A percentile compares a stretch with the other conserved stretches of the same genome.
These are phyloP conservation scores for Raddia guianensis DNA, from an alignment of 176 grass and related monocot species.

Conservation along the genomic window DNA sequence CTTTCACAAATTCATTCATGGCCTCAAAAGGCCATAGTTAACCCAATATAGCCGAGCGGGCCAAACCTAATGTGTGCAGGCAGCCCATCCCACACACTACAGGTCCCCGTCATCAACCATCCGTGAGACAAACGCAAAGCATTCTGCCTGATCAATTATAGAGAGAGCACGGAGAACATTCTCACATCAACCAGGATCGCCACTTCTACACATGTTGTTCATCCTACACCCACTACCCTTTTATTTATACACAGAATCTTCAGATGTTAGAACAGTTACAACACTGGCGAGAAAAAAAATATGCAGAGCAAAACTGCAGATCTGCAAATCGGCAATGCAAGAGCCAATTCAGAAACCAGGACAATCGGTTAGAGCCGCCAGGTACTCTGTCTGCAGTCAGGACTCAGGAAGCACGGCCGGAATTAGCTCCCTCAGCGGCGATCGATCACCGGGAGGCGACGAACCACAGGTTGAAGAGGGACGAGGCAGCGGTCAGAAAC, in stretches of 20 bases:
- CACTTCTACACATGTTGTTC: neutral
- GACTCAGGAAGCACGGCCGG: neutral
- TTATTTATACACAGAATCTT: neutral
- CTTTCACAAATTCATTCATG: too few relatives aligned
- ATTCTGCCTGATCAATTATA: neutral
- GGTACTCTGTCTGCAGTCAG: too few relatives aligned
- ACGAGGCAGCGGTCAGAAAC: conserved; percentile 73
- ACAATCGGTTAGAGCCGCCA: neutral
- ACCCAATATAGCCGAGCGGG: too few relatives aligned
- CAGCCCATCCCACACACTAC: too few relatives aligned
- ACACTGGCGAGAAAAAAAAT: too few relatives aligned
- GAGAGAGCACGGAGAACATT: neutral
- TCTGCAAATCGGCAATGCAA: too few relatives aligned
- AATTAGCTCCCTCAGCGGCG: neutral
- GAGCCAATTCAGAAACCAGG: neutral
- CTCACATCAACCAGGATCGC: neutral
- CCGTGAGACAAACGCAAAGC: too few relatives aligned
- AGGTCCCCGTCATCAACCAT: too few relatives aligned
- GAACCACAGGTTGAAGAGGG: conserved; percentile 85
- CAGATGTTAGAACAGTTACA: neutral
- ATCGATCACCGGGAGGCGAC: conserved; percentile 54
- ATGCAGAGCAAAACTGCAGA: too few relatives aligned
- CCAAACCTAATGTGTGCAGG: too few relatives aligned
- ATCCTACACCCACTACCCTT: neutral
- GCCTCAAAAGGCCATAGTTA: too few relatives aligned